Conservation (phyloP, 2,329 filamentous ascomycete genomes). For the Diaporthe sp. region DNA sequence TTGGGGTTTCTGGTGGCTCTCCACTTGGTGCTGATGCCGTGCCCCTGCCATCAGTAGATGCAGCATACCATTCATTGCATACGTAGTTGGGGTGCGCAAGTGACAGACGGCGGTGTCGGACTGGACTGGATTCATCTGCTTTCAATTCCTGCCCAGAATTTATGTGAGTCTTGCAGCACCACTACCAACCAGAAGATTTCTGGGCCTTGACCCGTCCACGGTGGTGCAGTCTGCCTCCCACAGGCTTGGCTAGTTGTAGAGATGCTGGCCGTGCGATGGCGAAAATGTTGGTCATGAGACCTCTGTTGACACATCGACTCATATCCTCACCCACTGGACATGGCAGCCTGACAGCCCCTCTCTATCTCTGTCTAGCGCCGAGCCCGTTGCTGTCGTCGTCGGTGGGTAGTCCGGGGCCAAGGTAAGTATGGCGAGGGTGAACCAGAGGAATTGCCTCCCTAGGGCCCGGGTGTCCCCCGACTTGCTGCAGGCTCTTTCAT, state of each 20-base stretch:
- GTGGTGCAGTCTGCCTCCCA: not conserved
- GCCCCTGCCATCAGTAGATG: not conserved
- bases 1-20: constrained; percentile 3
- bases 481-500: constrained; percentile 46
- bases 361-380: not conserved
- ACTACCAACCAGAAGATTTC: too few species aligned
- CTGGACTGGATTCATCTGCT: not conserved
- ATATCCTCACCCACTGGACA: not conserved
- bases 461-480: constrained; percentile 35
- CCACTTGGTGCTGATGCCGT: not conserved
- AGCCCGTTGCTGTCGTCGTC: not conserved
- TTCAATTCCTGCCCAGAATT: too few species aligned
- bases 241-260: not conserved
- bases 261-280: not conserved
- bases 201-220: too few species aligned
- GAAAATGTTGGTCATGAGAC: not conserved
- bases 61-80: not conserved
- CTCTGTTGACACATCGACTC: not conserved
- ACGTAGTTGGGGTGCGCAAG: not conserved
- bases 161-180: too few species aligned
- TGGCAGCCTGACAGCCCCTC: not conserved
- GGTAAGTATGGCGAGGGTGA: not conserved
- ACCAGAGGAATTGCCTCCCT: constrained; percentile 1
- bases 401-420: not conserved
- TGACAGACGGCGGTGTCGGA: not conserved